phyloP scores from a whole-genome alignment of 768 basidiomycete genomes.

The Dioszegia aurantiaca region DNA sequence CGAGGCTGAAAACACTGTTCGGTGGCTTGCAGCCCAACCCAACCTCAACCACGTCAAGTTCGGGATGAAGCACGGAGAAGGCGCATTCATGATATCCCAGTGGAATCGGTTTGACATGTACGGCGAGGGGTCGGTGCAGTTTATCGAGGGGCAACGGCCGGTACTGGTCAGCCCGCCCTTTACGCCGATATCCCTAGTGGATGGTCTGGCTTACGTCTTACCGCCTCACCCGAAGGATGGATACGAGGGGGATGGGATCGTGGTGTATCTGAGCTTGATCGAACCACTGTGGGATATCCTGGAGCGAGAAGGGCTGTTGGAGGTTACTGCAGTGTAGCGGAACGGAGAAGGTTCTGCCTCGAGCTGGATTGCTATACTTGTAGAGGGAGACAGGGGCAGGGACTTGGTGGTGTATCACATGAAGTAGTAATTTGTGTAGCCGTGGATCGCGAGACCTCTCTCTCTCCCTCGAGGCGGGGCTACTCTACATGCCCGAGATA shows the following conservation, averaged over 20 bases:
- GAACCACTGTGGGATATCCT: slow-evolving; percentile 20
- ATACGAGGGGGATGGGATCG: slow-evolving; percentile 16
- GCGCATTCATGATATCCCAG: slow-evolving; percentile 23
- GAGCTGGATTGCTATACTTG: too few species aligned
- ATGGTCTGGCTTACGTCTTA: slow-evolving; percentile 25
- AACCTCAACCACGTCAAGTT: slow-evolving; percentile 16
- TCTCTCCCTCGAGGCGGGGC: too few species aligned
- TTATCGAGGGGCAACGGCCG: slow-evolving; percentile 7
- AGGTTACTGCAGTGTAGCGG: too few species aligned
- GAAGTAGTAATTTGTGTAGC: too few species aligned
- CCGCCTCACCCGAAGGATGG: slow-evolving; percentile 13
- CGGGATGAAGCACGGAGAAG: slow-evolving; percentile 14
- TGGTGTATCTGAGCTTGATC: slow-evolving; percentile 19
- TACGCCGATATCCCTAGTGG: slow-evolving; percentile 19
- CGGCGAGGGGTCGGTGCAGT: slow-evolving; percentile 12
- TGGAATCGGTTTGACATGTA: slow-evolving; percentile 33
- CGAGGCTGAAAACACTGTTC: slow-evolving; percentile 17
- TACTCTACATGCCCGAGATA: too few species aligned
- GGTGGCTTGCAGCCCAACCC: slow-evolving; percentile 25
- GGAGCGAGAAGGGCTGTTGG: slow-evolving; percentile 5
- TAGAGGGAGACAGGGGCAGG: too few species aligned
- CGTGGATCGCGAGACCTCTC: too few species aligned
- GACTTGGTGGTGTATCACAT: too few species aligned
- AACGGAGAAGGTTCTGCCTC: too few species aligned
- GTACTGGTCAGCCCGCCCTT: slow-evolving; percentile 23